Evolutionary conservation across 2,329 filamentous ascomycete species (phyloP), one percentile per base, ranked within the genome.

Genomic region (Aspergillus sp.): DNA sequence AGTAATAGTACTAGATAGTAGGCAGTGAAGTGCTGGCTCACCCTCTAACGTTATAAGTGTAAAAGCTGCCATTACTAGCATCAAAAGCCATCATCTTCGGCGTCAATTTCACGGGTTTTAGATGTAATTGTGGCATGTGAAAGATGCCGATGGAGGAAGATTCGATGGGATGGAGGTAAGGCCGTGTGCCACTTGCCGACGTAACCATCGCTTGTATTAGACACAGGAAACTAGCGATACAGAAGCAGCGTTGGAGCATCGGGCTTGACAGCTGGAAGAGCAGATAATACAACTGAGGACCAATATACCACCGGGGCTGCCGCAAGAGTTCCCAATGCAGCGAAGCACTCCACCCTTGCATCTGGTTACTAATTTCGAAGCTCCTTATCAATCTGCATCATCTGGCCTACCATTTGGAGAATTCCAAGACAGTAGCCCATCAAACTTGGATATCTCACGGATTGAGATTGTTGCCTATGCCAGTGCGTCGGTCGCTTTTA

Each of bases 141-240:
- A 26, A 33, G 49, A 26, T 51, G 49, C 33, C 39, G 49, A 33
- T 41, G 46, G 28, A 42, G 49, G 26, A 51, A 51, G 26, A 51
- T 51, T 35, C 44, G 49, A 10, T 51, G 49, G 29, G 49, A 51
- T 34, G 49, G 46, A n/a, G 44, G 49, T 32, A 51, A 46, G 4
- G 4, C 49, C 49, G 2, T 51, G 49, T 34, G 46, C 46, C 9
- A 51, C 49, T 1, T 51, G 49, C 35, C 42, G 44, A 26, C 49
- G 49, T 51, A 39, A 39, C 46, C 2, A 29, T 51, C 9, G 41
- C 12, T 9, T 51, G 49, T 35, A 37, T 51, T 13, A 46, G 49
- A 7, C 39, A 38, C 9, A 44, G 40, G 27, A 51, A 40, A 32
- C 2, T 39, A 45, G 38, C 34, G 46, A 47, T 19, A 44, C 41